Evolutionary conservation across 345 rosid genomes (phyloP).

Genomic region (Salix koriyanagi): DNA sequence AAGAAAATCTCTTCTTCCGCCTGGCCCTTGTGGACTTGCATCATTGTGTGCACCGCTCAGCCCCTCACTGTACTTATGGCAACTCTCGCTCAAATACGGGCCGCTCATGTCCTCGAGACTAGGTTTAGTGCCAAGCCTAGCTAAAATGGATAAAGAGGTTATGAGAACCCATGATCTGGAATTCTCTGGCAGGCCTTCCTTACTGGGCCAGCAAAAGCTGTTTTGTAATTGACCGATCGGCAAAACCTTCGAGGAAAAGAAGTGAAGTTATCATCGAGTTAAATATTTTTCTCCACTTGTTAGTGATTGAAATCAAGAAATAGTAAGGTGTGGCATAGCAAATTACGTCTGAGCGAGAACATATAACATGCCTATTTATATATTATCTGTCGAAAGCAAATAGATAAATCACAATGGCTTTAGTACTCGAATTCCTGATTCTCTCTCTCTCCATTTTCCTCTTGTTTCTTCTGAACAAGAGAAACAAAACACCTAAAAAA

Average conservation of each 20-base stretch:
- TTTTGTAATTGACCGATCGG: too few species aligned
- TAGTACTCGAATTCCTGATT: too few species aligned
- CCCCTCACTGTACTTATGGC: not conserved
- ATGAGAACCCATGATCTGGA: not conserved
- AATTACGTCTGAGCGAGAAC: too few species aligned
- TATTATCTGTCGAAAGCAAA: too few species aligned
- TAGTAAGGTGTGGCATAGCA: too few species aligned
- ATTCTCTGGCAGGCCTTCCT: not conserved
- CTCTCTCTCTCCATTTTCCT: conserved; percentile 12
- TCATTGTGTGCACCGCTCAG: not conserved
- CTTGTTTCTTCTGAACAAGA: conserved; percentile 18
- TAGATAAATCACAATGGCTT: too few species aligned
- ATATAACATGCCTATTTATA: too few species aligned
- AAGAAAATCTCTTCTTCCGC: conserved; percentile 3
- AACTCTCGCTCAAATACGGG: not conserved
- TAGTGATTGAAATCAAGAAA: too few species aligned
- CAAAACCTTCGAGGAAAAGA: too few species aligned
- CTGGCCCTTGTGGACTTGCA: conserved; percentile 12
- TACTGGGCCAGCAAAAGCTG: not conserved
- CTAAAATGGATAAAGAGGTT: conserved; percentile 8
- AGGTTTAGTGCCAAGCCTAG: not conserved
- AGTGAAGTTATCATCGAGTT: too few species aligned
- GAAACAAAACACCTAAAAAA: not conserved
- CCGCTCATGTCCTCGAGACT: not conserved
- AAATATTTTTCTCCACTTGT: too few species aligned